A percentile compares a stretch with the other conserved stretches of the same genome.
Conservation (phyloP, 768 basidiomycete species). For the Sistotremastrum niveocremeum region DNA sequence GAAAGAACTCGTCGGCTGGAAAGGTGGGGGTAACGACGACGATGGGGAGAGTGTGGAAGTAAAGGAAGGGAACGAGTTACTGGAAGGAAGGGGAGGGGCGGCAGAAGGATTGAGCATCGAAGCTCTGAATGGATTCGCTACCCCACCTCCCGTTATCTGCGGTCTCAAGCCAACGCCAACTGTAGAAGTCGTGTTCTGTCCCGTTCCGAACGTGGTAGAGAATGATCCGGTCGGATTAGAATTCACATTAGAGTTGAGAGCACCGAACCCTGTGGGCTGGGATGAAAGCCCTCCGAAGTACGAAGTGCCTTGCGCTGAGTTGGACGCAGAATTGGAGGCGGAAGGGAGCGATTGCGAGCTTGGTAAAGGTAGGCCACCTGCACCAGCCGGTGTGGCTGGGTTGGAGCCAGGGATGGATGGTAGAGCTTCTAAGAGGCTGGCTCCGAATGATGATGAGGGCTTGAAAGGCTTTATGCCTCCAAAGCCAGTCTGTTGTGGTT, state of each 20-base stretch:
- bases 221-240: conserved; percentile 37
- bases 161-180: conserved; percentile 23
- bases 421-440: conserved; percentile 55
- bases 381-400: conserved; percentile 30
- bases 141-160: conserved; percentile 24
- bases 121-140: conserved; percentile 29
- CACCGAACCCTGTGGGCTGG: conserved; percentile 26
- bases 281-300: conserved; percentile 18
- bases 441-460: conserved; percentile 69
- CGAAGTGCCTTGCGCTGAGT: not conserved
- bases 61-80: conserved; percentile 10
- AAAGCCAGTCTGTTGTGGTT: conserved; percentile 36
- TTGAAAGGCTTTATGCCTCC: conserved; percentile 70
- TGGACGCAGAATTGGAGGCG: not conserved
- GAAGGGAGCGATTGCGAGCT: not conserved
- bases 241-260: conserved; percentile 41
- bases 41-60: conserved; percentile 12
- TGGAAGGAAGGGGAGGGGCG: conserved; percentile 3
- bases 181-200: conserved; percentile 1
- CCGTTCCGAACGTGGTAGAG: conserved; percentile 20
- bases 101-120: conserved; percentile 18
- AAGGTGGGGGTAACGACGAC: no score
- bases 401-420: conserved; percentile 59
- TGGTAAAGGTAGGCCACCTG: not conserved
- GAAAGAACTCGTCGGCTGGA: conserved; percentile 6